Evolutionary conservation across 352 stramenopile genomes (phyloP), one percentile per base, ranked within the genome.

Genomic region (Lagenidium sp.): DNA sequence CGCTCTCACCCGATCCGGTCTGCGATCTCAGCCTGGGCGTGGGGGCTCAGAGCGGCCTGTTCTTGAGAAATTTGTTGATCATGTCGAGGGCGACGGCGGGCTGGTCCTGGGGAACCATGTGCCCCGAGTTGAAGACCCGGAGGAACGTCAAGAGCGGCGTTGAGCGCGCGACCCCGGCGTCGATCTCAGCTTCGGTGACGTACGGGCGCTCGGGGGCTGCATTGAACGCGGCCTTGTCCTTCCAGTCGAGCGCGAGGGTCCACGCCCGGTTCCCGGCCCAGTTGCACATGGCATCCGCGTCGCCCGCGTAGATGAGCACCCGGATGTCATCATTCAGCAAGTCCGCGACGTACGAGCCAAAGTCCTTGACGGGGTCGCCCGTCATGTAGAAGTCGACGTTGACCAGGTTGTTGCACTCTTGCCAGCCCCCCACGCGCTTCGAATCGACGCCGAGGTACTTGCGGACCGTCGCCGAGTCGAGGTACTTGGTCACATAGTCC

Each of bases 231-330:
- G 72, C 65, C 44, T 82, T 79, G 45, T 90, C 86, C 23, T 62
- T 64, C 95, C 95, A 99, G 12, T 97, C 69, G 25, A 99, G 64
- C 21, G 65, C 81, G 3, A 80, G 47, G 3, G 87, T 97, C 93
- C 93, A 98, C 2, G 93, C 92, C 46, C 94, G 57, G 58, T 98
- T 97, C 18, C 95, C 95, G 20, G 96, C 55, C 73, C 96, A 98
- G 58, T 98, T 98, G 71, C 89, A 98, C 61, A 98, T 96, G 47
- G 97, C 91, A 57, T 98, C 95, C 18, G 89, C 73, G 60, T 99
- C 96, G 43, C 96, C 96, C 10, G 88, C 84, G 68, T 99, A 99
- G 42, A 99, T 89, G 18, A 98, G 68, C 10, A 97, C 90, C 1
- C 73, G 71, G 10, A 85, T 44, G 12, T 52, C 53, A 18, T 63